Conservation (phyloP, 2,329 filamentous ascomycete genomes). For the Botrytis hyacinthi region DNA sequence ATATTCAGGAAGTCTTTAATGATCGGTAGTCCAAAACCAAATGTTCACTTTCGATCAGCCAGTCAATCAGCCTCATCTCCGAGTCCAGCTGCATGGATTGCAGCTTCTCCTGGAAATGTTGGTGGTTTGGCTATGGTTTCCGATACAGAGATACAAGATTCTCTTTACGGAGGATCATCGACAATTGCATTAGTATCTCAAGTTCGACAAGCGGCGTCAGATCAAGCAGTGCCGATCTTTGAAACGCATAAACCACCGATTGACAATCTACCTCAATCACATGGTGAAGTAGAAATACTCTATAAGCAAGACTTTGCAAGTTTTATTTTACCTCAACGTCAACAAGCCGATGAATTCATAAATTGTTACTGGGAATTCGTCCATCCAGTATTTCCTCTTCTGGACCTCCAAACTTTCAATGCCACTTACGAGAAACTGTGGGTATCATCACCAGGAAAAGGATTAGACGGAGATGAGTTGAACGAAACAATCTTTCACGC, state of each 20-base stretch:
- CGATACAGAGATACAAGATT: constrained; percentile 2
- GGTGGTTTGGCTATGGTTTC: constrained; percentile 18
- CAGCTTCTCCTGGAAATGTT: background rate
- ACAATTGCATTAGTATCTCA: constrained; percentile 15
- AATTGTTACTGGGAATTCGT: constrained; percentile 28
- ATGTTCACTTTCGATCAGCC: background rate
- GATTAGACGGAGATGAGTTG: constrained; percentile 7
- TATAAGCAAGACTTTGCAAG: constrained; percentile 18
- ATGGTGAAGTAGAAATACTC: constrained; percentile 10
- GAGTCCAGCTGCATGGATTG: background rate
- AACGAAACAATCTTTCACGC: constrained; percentile 28
- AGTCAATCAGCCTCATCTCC: background rate
- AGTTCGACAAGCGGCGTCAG: constrained; percentile 16
- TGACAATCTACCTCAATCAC: background rate
- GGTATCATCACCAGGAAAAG: constrained; percentile 14
- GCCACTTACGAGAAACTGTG: constrained; percentile 25
- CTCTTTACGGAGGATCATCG: constrained; percentile 15
- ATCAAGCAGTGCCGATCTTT: constrained; percentile 1
- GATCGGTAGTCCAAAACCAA: background rate
- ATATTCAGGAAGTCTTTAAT: background rate
- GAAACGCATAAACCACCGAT: background rate
- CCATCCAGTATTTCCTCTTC: constrained; percentile 30
- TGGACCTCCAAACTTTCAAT: constrained; percentile 25
- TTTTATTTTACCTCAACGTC: constrained; percentile 26
- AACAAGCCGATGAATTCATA: constrained; percentile 28